phyloP scores from a whole-genome alignment of 116 monocot species.

The Trichopus zeylanicus region DNA sequence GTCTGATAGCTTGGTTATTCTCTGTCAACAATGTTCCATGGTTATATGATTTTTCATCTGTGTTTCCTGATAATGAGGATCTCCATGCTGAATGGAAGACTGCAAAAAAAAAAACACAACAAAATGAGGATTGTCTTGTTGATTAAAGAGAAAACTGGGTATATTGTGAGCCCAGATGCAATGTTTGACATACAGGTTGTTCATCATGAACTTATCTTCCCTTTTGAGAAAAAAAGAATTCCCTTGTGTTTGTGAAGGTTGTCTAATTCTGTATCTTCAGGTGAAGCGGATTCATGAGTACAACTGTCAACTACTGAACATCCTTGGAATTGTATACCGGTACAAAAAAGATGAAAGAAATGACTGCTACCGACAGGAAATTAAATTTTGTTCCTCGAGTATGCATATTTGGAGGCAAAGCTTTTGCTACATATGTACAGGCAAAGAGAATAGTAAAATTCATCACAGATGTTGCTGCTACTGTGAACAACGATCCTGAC shows the following conservation, averaged over 20 bases:
- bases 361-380: slow-evolving; percentile 60
- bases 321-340: slow-evolving; percentile 90
- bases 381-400: slow-evolving; percentile 74
- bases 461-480: slow-evolving; percentile 88
- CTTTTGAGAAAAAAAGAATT: not conserved
- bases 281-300: slow-evolving; percentile 98
- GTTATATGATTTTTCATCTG: slow-evolving; percentile 26
- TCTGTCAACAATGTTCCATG: too few relatives aligned
- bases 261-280: slow-evolving; percentile 25
- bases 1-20: not conserved
- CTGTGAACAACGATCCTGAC: slow-evolving; percentile 85
- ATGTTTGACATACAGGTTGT: slow-evolving; percentile 98
- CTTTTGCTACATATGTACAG: slow-evolving; percentile 94
- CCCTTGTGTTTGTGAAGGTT: not conserved
- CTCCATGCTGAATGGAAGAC: slow-evolving; percentile 80
- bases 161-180: slow-evolving; percentile 86
- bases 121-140: slow-evolving; percentile 78
- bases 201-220: not conserved
- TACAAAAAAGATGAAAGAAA: slow-evolving; percentile 99
- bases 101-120: slow-evolving; percentile 78
- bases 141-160: slow-evolving; percentile 84
- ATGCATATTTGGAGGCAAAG: slow-evolving; percentile 99
- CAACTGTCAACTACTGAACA: slow-evolving; percentile 86
- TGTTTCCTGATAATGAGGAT: slow-evolving; percentile 80
- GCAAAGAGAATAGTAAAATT: slow-evolving; percentile 99